These are phyloP conservation scores for Phytophthora niederhauseri DNA, from an alignment of 352 stramenopile genomes.

Conservation along the genomic window DNA sequence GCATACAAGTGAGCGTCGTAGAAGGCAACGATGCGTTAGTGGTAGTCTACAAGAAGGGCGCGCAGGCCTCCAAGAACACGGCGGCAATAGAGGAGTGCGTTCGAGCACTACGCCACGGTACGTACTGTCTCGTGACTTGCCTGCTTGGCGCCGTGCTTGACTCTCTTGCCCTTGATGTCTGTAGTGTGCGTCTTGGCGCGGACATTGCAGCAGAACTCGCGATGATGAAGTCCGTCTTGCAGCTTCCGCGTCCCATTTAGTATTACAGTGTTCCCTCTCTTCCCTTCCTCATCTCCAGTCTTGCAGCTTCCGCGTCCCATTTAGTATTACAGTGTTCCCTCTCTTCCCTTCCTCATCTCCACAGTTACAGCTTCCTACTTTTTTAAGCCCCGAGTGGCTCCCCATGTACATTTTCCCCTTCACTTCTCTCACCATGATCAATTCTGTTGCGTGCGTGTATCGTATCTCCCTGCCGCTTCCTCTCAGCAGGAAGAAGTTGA, in stretches of 20 bases:
- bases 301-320: slow-evolving; percentile 8
- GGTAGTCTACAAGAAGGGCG: slow-evolving; percentile 90
- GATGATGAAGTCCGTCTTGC: slow-evolving; percentile 36
- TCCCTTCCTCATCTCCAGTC: neutral
- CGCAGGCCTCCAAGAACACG: slow-evolving; percentile 66
- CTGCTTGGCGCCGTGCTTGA: neutral
- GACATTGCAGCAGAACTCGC: slow-evolving; percentile 67
- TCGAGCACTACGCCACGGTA: slow-evolving; percentile 77
- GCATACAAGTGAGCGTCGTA: slow-evolving; percentile 89
- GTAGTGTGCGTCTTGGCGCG: slow-evolving; percentile 71
- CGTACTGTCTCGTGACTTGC: neutral
- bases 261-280: slow-evolving; percentile 17
- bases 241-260: slow-evolving; percentile 19
- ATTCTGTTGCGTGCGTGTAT: slow-evolving; percentile 27
- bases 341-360: neutral
- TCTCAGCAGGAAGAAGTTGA: slow-evolving; percentile 15
- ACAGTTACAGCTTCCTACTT: slow-evolving; percentile 8
- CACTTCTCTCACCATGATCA: neutral
- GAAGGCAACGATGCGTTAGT: slow-evolving; percentile 75
- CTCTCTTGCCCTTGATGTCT: neutral
- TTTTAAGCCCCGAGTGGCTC: slow-evolving; percentile 9
- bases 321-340: slow-evolving; percentile 26
- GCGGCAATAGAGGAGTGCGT: slow-evolving; percentile 85
- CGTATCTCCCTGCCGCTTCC: slow-evolving; percentile 3
- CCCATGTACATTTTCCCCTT: slow-evolving; percentile 29